These are phyloP conservation scores for Ogataea polymorpha DNA, from an alignment of 805 yeast species.

Conservation along the genomic window DNA sequence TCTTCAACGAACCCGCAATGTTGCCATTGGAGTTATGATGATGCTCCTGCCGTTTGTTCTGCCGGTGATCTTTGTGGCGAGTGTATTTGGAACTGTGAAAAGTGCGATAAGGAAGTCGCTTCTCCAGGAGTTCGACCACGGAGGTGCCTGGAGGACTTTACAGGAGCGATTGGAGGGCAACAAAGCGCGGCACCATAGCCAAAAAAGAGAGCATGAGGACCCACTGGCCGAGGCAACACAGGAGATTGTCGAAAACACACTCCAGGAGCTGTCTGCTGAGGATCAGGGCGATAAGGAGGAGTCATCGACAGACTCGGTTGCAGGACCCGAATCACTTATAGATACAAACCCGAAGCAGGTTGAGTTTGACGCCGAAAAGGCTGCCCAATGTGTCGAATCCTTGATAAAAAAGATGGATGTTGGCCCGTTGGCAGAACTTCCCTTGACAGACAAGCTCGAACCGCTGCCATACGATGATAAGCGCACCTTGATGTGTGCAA, in stretches of 20 bases:
- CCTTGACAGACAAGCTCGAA: slow-evolving; percentile 15
- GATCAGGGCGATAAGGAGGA: slow-evolving; percentile 1
- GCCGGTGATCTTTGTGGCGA: slow-evolving; percentile 25
- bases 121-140: slow-evolving; percentile 13
- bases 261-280: slow-evolving; percentile 11
- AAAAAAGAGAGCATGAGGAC: slow-evolving; percentile 8
- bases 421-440: slow-evolving; percentile 6
- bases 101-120: slow-evolving; percentile 21
- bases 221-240: slow-evolving; percentile 27
- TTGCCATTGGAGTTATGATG: slow-evolving; percentile 7
- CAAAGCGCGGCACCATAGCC: slow-evolving; percentile 6
- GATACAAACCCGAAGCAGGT: not conserved
- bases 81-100: slow-evolving; percentile 26
- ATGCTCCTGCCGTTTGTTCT: slow-evolving; percentile 20
- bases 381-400: not conserved
- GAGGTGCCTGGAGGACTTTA: slow-evolving; percentile 7
- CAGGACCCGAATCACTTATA: not conserved
- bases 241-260: slow-evolving; percentile 27
- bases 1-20: slow-evolving; percentile 9
- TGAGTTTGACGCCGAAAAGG: slow-evolving; percentile 7
- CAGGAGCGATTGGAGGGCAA: slow-evolving; percentile 5
- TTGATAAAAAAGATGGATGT: slow-evolving; percentile 6
- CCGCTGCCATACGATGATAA: slow-evolving; percentile 25
- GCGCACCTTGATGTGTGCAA: slow-evolving; percentile 39
- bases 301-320: not conserved